Conservation (phyloP, 805 yeast genomes). For the Metschnikowia rubicola region DNA sequence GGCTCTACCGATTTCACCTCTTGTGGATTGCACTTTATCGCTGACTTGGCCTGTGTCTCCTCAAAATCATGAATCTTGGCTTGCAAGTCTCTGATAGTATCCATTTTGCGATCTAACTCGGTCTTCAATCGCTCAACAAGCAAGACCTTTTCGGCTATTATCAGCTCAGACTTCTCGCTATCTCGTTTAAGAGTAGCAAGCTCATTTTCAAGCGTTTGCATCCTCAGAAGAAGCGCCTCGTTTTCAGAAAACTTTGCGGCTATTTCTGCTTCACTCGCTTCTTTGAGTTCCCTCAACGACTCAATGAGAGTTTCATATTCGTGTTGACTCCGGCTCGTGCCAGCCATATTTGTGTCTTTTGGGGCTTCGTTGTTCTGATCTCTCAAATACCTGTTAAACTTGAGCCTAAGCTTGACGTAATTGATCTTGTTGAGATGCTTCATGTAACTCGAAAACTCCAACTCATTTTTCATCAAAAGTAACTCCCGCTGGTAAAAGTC, state of each 20-base stretch:
- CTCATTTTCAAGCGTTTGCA: slow-evolving; percentile 3
- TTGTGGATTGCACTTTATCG: neutral
- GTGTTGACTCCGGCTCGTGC: neutral
- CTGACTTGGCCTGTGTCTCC: neutral
- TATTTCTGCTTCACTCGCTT: slow-evolving; percentile 7
- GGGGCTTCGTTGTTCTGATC: neutral
- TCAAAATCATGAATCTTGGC: neutral
- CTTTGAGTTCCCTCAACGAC: slow-evolving; percentile 11
- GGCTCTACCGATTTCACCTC: neutral
- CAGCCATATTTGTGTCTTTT: neutral
- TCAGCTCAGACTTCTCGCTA: neutral
- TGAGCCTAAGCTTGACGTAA: slow-evolving; percentile 14
- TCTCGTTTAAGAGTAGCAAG: neutral
- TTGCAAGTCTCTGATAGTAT: slow-evolving; percentile 2
- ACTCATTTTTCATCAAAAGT: slow-evolving; percentile 53
- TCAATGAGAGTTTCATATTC: neutral
- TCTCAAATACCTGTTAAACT: slow-evolving; percentile 5
- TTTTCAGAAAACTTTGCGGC: slow-evolving; percentile 10
- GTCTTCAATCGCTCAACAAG: slow-evolving; percentile 20
- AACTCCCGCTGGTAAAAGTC: slow-evolving; percentile 58
- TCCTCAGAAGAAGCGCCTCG: slow-evolving; percentile 8
- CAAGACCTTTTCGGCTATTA: slow-evolving; percentile 15
- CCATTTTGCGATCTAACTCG: slow-evolving; percentile 9
- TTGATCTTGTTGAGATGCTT: slow-evolving; percentile 35
- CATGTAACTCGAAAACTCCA: slow-evolving; percentile 55